Evolutionary conservation across 2,329 filamentous ascomycete genomes (phyloP), one percentile per base, ranked within the genome.

Genomic region (Fusarium tjaetaba): DNA sequence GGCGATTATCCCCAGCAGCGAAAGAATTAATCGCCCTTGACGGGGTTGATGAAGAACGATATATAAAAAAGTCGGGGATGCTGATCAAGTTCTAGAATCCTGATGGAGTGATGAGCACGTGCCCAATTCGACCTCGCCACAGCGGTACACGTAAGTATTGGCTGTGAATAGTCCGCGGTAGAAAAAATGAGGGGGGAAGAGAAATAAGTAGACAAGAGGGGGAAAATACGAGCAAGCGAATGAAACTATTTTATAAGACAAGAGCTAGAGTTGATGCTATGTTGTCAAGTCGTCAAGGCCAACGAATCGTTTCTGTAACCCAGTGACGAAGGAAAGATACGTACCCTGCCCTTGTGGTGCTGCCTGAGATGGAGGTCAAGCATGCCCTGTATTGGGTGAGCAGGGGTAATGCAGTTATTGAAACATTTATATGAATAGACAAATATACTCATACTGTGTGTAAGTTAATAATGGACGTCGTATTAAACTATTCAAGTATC

Each of bases 121-220:
- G 71, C 71, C 55, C 71, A 68, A 58, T 34, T 59, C 24, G 52
- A 72, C 56, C 56, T 72, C 68, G 71, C 71, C 71, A 73, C 71
- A 61, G 45, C 58, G 57, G 30, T 42, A 66, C 61, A 52, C 53
- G 55, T 43, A 38, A 41, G 66, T 57, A 69, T 69, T 69, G 58
- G 66, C 58, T 70, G 53, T 52, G 28, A 43, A 28, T n/a, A 39
- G 18, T 11, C 20, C 7, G 42, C 28, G 32, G 32, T 34, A 22
- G 9, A 45, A 70, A 65, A 65, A 65, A 45, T 48, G 66, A 39
- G 63, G 41, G 48, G 48, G 13, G 6, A 52, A 51, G 34, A 24
- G 43, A 45, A 36, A 36, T 18, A 26, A 16, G n/a, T 26, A 10
- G 26, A 32, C 30, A n/a, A 48, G 38, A 48, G 24, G n/a, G 28